phyloP scores from a whole-genome alignment of 2,329 filamentous ascomycete species.

The Scedosporium apiospermum region DNA sequence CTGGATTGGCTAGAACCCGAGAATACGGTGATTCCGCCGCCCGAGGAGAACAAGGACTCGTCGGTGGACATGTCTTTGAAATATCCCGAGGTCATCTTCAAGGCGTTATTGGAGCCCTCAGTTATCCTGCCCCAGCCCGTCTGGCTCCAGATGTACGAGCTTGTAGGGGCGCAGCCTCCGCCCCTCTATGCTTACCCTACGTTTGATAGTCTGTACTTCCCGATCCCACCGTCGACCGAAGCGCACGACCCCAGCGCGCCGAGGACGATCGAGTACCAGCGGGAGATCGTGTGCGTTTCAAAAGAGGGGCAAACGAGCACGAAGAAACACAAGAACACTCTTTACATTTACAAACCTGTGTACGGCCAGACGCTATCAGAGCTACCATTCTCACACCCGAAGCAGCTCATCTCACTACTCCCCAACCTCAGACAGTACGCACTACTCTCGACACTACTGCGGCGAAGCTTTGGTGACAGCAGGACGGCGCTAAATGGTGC shows the following conservation, averaged over 20 bases:
- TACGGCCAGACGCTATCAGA: conserved; percentile 58
- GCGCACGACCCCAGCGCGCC: conserved; percentile 48
- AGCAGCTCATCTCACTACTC: conserved; percentile 65
- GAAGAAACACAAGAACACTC: conserved; percentile 44
- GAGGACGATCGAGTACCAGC: conserved; percentile 40
- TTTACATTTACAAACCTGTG: conserved; percentile 64
- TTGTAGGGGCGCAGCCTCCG: conserved; percentile 37
- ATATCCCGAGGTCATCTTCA: conserved; percentile 64
- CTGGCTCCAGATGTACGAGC: conserved; percentile 52
- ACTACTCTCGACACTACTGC: conserved; percentile 55
- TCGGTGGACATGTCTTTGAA: conserved; percentile 41
- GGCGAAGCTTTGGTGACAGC: conserved; percentile 27
- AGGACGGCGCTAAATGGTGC: conserved; percentile 3
- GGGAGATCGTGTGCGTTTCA: conserved; percentile 24
- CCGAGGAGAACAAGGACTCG: conserved; percentile 20
- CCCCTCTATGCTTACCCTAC: conserved; percentile 32
- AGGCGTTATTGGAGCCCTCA: conserved; percentile 65
- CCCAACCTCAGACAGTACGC: conserved; percentile 68
- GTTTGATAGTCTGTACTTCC: conserved; percentile 50
- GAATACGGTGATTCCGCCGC: conserved; percentile 45
- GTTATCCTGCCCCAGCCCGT: conserved; percentile 58
- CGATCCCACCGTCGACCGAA: conserved; percentile 33
- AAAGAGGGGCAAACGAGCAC: conserved; percentile 11
- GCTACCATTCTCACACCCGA: conserved; percentile 68
- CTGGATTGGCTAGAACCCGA: conserved; percentile 68